phyloP scores from a whole-genome alignment of 805 yeast genomes.

The Candida parachauliodes region DNA sequence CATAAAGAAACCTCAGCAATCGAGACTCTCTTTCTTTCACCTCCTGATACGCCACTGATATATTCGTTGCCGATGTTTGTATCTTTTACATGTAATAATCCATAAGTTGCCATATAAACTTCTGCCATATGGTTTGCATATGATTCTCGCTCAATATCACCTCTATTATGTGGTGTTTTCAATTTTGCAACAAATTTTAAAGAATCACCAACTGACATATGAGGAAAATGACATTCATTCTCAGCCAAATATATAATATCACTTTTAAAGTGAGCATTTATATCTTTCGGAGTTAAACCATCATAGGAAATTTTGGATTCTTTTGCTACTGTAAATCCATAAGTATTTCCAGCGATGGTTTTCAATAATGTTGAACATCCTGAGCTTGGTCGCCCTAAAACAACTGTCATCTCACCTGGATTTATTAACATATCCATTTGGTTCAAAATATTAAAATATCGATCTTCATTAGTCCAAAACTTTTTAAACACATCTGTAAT shows the following conservation, averaged over 20 bases:
- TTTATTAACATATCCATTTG: neutral
- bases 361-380: neutral
- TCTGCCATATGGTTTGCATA: conserved; percentile 34
- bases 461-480: conserved; percentile 10
- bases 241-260: conserved; percentile 46
- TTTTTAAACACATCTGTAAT: conserved; percentile 5
- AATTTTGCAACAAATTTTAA: neutral
- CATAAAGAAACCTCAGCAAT: neutral
- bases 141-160: neutral
- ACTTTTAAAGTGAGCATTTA: conserved; percentile 23
- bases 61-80: conserved; percentile 39
- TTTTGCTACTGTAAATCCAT: neutral
- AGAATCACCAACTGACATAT: conserved; percentile 52
- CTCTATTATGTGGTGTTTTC: neutral
- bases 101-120: conserved; percentile 42
- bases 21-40: neutral
- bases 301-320: neutral
- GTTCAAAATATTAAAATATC: conserved; percentile 5
- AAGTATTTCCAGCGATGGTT: neutral
- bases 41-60: neutral
- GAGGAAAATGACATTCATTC: conserved; percentile 55
- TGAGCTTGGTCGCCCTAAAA: neutral
- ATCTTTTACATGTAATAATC: conserved; percentile 50
- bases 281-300: neutral
- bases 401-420: neutral